Base-by-base conservation (phyloP, 345 rosid genomes). In the Schrenkiella parvula region DNA sequence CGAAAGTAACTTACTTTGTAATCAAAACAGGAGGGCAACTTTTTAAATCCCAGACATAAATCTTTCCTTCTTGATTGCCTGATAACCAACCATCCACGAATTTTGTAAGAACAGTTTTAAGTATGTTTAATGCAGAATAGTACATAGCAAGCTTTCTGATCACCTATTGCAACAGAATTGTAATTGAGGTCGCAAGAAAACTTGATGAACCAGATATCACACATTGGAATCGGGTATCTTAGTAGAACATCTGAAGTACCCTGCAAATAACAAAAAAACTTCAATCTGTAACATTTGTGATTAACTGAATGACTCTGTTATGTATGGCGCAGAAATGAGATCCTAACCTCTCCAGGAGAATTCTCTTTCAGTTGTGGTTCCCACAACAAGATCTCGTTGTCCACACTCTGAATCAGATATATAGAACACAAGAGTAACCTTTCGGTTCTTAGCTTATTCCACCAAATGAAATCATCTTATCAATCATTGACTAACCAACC, bases 1-100 rank as follows among this genome's bases (percentile, higher is more conserved):
- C 10, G 50, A 47, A 22, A n/a, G 19, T 8, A 66, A 71, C 75
- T 14, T 46, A 95, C 99, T 84, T 82, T 58, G 97, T 82, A 60
- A 87, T 80, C 76, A 95, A 93, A 82, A 81, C 91, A n/a, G 99
- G 99, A 70, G 99, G 97, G 76, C 93, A 89, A 68, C 83, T 88
- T 75, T 82, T 93, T 77, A 95, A 69, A 79, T 95, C 99, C 99
- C 99, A 95, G 4, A 95, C 95, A 69, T 59, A 95, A 23, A 95
- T 88, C 81, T 95, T 91, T 77, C 99, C 97, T 75, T 95, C 97
- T 54, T 95, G 82, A 81, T 91, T 95, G 53, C 99, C 99, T 95
- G 87, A 56, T 53, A 77, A 60, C 69, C 47, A 26, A 48, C 42
- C 66, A 38, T 26, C 67, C 22, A 58, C 8, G 5, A 59, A 22